These are phyloP conservation scores for Phenoliferia sp. DNA, from an alignment of 1,284 basidiomycete species.

Conservation along the genomic window DNA sequence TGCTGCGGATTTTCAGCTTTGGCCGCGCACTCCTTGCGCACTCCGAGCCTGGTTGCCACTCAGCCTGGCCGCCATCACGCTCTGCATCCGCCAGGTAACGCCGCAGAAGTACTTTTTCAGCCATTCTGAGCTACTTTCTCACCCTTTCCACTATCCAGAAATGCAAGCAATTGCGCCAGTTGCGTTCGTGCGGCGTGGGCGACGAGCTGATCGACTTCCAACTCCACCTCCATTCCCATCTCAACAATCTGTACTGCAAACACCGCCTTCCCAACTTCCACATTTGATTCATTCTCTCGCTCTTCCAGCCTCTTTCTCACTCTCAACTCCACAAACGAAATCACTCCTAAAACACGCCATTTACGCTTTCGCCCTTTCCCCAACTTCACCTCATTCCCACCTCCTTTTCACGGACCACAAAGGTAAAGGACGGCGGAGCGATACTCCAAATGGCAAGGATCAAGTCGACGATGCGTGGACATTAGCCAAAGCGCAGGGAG, in stretches of 20 bases:
- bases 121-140: too few species aligned
- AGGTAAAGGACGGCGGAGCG: not conserved
- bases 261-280: not conserved
- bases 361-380: slow-evolving; percentile 11
- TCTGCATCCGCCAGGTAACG: too few species aligned
- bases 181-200: not conserved
- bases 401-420: not conserved
- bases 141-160: too few species aligned
- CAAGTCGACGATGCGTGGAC: slow-evolving; percentile 8
- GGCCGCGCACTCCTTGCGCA: too few species aligned
- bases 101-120: too few species aligned
- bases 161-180: not conserved
- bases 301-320: not conserved
- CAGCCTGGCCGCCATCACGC: too few species aligned
- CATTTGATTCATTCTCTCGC: slow-evolving; percentile 2
- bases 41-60: too few species aligned
- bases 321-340: not conserved
- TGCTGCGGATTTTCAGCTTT: too few species aligned
- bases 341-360: slow-evolving; percentile 3
- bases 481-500: slow-evolving; percentile 6
- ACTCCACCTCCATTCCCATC: not conserved
- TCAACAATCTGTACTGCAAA: not conserved
- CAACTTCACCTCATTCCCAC: not conserved
- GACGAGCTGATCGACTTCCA: not conserved
- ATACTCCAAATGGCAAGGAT: not conserved